Conservation (phyloP, 164 flowering plant species). For the Platanus orientalis region DNA sequence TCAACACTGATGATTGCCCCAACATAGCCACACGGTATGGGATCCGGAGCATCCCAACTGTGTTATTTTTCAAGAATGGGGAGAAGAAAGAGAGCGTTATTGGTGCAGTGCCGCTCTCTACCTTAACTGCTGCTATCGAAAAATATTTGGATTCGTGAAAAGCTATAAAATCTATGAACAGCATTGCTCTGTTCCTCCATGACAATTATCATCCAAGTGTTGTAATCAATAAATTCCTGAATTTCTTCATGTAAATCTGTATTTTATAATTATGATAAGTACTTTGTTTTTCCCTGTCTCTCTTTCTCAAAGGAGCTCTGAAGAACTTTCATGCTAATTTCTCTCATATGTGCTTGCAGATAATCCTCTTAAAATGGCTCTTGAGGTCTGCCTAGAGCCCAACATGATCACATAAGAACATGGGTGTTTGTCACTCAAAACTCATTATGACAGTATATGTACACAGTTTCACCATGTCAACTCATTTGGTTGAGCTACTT, state of each 20-base stretch:
- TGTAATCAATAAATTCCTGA: background rate
- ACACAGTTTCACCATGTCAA: no score
- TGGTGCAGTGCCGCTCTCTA: slow-evolving; percentile 76
- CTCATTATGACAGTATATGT: no score
- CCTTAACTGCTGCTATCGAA: slow-evolving; percentile 55
- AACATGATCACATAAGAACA: no score
- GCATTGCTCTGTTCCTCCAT: background rate
- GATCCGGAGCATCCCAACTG: slow-evolving; percentile 77
- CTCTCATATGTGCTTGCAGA: no score
- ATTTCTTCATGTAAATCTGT: background rate
- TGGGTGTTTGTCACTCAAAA: no score
- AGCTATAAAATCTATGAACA: background rate
- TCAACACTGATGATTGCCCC: slow-evolving; percentile 72
- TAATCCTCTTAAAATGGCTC: no score
- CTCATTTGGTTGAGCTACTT: no score
- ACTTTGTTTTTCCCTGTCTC: background rate
- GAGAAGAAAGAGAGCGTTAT: slow-evolving; percentile 74
- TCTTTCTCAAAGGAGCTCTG: background rate
- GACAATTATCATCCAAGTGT: background rate
- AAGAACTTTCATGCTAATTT: background rate
- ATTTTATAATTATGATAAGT: background rate
- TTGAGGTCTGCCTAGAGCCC: no score
- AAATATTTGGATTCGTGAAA: slow-evolving; percentile 39
- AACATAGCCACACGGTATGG: slow-evolving; percentile 55
- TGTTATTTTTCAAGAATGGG: slow-evolving; percentile 74